Base-by-base conservation (phyloP, 2,329 filamentous ascomycete genomes). In the Cladophialophora yegresii region DNA sequence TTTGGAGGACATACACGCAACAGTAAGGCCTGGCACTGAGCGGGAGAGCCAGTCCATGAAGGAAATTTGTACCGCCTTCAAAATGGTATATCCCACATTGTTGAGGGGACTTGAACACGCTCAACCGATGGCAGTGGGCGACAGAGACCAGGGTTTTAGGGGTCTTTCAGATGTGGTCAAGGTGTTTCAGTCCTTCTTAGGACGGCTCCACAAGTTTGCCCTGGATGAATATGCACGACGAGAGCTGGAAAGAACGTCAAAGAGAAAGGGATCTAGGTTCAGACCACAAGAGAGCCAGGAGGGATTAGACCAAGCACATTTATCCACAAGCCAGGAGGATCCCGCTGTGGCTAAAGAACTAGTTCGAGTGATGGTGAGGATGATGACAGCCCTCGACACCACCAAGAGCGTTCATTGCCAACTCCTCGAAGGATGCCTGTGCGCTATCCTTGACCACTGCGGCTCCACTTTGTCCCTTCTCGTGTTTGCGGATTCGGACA, bases 401-500 rank as follows among this genome's bases (percentile, higher is more conserved):
- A 58, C 63, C 33, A 49, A 54, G 9, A 13, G 58, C 28, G 36
- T 43, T 22, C 60, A 70, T 26, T 63, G 53, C 47, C 53, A 62
- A 23, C 22, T 70, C 12, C 54, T 70, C 23, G 64, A 71, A 47
- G 69, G 69, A 13, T 50, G 67, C 20, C 26, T 67, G 33, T 69
- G 63, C 47, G 43, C 63, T 4, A 50, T 72, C 2, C 66, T 72
- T 33, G 67, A 72, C 32, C 70, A 70, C 54, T 49, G 68, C 26
- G 70, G 68, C 2, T 69, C 68, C 2, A 55, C 57, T n/a, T 61
- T 72, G 43, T 70, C 70, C 7, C 61, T 68, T 54, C 26, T 67
- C 7, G 58, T 71, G 1, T 72, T 72, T 54, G 61, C 51, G 9
- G 63, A 62, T 33, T 36, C 57, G 16, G 40, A 43, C 3, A 7